Percentiles rank a stretch among this genome's conserved stretches.
Conservation (phyloP, 2,329 filamentous ascomycete species). For the Tympanopsis confertula region DNA sequence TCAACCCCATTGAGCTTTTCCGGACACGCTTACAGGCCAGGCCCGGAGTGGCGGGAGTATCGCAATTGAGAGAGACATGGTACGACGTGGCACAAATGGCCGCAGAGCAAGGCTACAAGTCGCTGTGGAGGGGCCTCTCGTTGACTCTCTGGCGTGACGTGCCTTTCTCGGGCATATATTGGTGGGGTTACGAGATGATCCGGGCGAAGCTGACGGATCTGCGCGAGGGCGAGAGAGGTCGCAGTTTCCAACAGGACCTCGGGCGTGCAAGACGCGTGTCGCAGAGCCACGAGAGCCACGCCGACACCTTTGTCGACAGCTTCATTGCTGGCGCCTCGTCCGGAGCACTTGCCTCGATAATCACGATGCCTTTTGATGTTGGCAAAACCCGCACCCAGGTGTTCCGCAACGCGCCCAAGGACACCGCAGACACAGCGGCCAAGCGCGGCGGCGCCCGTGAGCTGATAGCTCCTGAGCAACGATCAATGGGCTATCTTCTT, state of each 20-base stretch:
- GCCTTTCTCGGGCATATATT: slow-evolving; percentile 92
- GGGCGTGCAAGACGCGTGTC: slow-evolving; percentile 36
- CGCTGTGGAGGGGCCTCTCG: slow-evolving; percentile 80
- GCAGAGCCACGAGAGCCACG: slow-evolving; percentile 58
- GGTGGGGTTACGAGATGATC: slow-evolving; percentile 91
- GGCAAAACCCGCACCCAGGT: slow-evolving; percentile 93
- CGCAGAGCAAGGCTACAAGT: slow-evolving; percentile 59
- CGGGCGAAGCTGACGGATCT: slow-evolving; percentile 60
- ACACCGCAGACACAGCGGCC: slow-evolving; percentile 18
- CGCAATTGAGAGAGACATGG: slow-evolving; percentile 71
- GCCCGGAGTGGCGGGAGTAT: slow-evolving; percentile 39
- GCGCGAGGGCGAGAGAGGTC: slow-evolving; percentile 40
- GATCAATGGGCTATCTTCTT: slow-evolving; percentile 71
- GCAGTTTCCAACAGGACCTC: slow-evolving; percentile 20
- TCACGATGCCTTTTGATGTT: slow-evolving; percentile 93
- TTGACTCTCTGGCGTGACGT: slow-evolving; percentile 94
- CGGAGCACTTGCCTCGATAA: slow-evolving; percentile 72
- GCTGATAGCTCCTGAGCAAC: slow-evolving; percentile 53
- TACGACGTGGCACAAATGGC: slow-evolving; percentile 72
- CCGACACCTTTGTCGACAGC: slow-evolving; percentile 73
- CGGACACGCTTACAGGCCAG: slow-evolving; percentile 83
- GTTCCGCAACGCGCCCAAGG: slow-evolving; percentile 41
- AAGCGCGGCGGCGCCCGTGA: slow-evolving; percentile 10
- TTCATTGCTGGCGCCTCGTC: slow-evolving; percentile 78
- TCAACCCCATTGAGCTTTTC: slow-evolving; percentile 89